Evolutionary conservation across 768 basidiomycete genomes (phyloP), one percentile per base, ranked within the genome.

Genomic region (Mycena crocata): DNA sequence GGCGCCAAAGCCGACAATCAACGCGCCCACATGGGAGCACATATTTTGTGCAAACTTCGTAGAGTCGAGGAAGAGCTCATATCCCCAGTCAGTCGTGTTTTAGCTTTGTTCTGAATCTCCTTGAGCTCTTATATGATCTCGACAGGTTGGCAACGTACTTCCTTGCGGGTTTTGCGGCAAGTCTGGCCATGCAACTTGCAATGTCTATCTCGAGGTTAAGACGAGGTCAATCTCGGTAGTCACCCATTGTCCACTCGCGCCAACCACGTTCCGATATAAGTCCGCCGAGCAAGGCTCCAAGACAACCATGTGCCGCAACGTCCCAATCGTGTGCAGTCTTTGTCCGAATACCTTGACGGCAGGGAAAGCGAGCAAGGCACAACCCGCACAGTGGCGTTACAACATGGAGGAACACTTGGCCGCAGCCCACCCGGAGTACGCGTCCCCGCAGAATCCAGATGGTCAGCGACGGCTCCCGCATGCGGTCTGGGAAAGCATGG

Each of bases 311-410:
- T 65, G 56, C 19, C 64, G 64, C 44, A 65, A 65, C 35, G 56
- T 65, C 13, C 64, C 64, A 5, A 48, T 65, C 10, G 39, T 65
- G 12, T 65, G 64, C 31, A 6, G 3, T 9, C 50, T 65, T 3
- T 65, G 63, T 26, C 46, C n/a, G 24, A 54, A 35, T 24, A 54
- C 52, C 5, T 35, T 45, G 4, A 21, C 39, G 13, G 55, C 21
- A 3, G 54, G 37, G 17, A 50, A 49, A n/a, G 40, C 35, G 13
- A 37, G 45, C 28, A n/a, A 26, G 2, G 26, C 40, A 12, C 56
- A 55, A 19, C 55, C 44, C 15, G 63, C 55, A 26, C 46, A 49
- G n/a, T 64, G 63, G 63, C 31, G 63, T 9, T 64, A 64, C 34
- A 64, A 64, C 24, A 64, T 64, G 63, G 44, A 40, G 10, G 44